These are phyloP conservation scores for Pseudoturritis turrita DNA, from an alignment of 345 rosid species.

Conservation along the genomic window DNA sequence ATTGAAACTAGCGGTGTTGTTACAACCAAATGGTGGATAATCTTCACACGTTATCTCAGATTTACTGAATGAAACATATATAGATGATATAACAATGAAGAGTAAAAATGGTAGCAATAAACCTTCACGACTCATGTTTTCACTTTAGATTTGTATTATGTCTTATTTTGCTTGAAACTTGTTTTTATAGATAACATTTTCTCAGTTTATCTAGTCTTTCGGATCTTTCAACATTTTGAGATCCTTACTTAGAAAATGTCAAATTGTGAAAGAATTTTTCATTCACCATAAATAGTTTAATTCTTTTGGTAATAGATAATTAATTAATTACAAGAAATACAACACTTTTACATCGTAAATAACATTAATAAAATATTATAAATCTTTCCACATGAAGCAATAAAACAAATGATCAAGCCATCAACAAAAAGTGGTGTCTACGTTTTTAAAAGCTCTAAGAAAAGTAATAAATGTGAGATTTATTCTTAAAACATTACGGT, in stretches of 20 bases:
- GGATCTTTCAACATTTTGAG: background rate
- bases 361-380: background rate
- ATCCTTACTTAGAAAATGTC: background rate
- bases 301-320: background rate
- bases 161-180: background rate
- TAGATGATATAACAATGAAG: background rate
- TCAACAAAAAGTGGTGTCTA: too few species aligned
- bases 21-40: background rate
- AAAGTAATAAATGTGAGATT: too few species aligned
- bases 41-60: background rate
- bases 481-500: too few species aligned
- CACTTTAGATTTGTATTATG: background rate
- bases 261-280: background rate
- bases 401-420: too few species aligned
- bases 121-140: background rate
- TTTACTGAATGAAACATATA: background rate
- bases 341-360: background rate
- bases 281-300: background rate
- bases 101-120: background rate
- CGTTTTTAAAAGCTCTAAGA: too few species aligned
- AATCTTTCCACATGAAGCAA: too few species aligned
- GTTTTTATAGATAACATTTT: background rate
- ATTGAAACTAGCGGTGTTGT: background rate
- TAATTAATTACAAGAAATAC: background rate
- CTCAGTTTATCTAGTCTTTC: background rate